Base-by-base conservation (phyloP, 2,329 filamentous ascomycete genomes). In the Beauveria scarabaeidicola region DNA sequence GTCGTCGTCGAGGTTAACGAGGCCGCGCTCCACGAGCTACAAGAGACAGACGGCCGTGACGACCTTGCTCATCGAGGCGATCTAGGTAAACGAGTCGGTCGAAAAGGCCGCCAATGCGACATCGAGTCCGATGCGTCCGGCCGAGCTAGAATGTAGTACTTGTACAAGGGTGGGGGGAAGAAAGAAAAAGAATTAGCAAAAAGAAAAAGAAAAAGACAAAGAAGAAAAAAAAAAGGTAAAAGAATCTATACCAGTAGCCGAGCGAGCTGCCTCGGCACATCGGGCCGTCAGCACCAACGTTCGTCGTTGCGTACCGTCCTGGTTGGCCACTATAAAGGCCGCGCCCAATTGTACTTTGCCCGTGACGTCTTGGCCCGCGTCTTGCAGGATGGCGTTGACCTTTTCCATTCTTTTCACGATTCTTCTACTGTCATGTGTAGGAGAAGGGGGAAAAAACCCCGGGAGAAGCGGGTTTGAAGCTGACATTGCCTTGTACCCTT, bases 51-150 rank as follows among this genome's bases (percentile, higher is more conserved):
- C 70, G 6, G 68, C 64, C 0, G 75, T 75, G 48, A 74, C 63
- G 17, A 78, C 66, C 65, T 78, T 78, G 60, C 74, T 77, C 64
- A 76, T 61, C n/a, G 75, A 78, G 9, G 75, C 75, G 13, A 72
- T 66, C 66, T 68, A 74, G 23, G 69, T 68, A 50, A 77, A 70
- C 1, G 75, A 69, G 47, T 69, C 62, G 1, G 63, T 52, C 2
- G 61, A 63, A 65, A 75, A 78, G 0, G 64, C 60, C 0, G 64
- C 59, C 1, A 75, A 70, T 11, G 44, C 23, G 25, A 52, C 21
- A n/a, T 69, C 62, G n/a, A 74, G 63, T 43, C 64, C 68, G 40
- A 68, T 68, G 7, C 73, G 71, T 6, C 76, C 76, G 2, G 74
- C 69, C 0, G 72, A 66, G 44, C 71, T 72, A 25, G 66, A 65